Evolutionary conservation across 805 yeast species (phyloP), one percentile per base, ranked within the genome.

Genomic region (Limtongia smithiae): DNA sequence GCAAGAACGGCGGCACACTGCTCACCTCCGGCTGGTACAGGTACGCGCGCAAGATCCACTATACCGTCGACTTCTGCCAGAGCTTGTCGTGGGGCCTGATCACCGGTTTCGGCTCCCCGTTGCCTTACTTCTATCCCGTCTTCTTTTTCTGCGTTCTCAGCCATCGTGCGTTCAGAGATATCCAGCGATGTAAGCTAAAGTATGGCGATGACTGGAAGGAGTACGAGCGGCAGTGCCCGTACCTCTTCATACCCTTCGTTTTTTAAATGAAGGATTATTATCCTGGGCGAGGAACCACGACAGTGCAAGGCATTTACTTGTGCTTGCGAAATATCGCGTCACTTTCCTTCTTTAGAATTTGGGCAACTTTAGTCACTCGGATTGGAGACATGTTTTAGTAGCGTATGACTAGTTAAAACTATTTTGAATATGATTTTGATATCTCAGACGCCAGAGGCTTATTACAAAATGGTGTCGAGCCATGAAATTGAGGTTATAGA

Each of bases 61-160:
- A 93, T 75, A 89, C 97, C 32, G 96, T 95, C 20, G 98, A 93
- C 68, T 88, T 82, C 77, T 72, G 78, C 41, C 96, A 89, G 73
- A 78, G 94, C 42, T 72, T 86, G 60, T 77, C 93, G 39, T 93
- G 98, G 98, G 95, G 91, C 4, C 75, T 93, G 54, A 77, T 82
- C 54, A 88, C 96, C 68, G 98, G 98, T 0, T 81, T 83, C 68
- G 75, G 74, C 28, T 85, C 96, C 2, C 85, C 90, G 42, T 80
- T 91, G 74, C 96, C 97, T 37, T 93, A 95, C 91, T 93, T 93
- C 71, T 91, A 84, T 81, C 97, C 98, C 3, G 72, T 74, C 20
- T 93, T 93, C 73, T 93, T 88, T 81, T 79, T 89, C 55, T 71
- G 83, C 60, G 96, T 89, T 55, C 79, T 93, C 66, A 68, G 82